These are phyloP conservation scores for Podila clonocystis DNA, from an alignment of 192 early-diverging fungal genomes.

Conservation along the genomic window DNA sequence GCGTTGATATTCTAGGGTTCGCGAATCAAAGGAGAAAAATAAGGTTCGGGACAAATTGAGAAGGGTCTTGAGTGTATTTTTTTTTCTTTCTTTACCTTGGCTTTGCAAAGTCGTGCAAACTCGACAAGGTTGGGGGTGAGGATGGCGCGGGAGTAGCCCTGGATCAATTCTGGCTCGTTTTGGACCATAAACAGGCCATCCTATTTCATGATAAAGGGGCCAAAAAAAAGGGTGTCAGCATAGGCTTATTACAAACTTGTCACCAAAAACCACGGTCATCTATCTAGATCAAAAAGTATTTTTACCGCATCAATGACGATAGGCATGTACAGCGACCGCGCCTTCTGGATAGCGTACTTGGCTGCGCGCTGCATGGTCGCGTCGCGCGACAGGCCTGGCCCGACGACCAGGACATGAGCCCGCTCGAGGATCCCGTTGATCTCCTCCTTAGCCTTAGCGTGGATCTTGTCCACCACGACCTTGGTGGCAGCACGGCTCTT, in stretches of 20 bases:
- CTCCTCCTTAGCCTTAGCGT: conserved; percentile 23
- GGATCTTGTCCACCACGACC: background rate
- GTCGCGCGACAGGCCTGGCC: conserved; percentile 92
- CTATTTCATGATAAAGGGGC: conserved; percentile 27
- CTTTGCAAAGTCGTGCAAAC: conserved; percentile 79
- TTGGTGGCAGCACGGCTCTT: background rate
- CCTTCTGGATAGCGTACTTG: conserved; percentile 72
- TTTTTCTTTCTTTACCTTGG: conserved; percentile 36
- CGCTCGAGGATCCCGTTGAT: conserved; percentile 69
- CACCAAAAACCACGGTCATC: background rate
- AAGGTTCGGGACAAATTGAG: background rate
- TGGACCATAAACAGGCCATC: conserved; percentile 87
- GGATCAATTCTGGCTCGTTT: conserved; percentile 72
- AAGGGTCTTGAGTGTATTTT: background rate
- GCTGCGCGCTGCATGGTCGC: conserved; percentile 71
- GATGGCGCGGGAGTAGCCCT: conserved; percentile 77
- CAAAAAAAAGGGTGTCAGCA: background rate
- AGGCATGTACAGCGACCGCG: conserved; percentile 66
- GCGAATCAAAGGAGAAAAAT: background rate
- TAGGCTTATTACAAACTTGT: background rate
- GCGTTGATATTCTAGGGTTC: conserved; percentile 21
- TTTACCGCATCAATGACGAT: conserved; percentile 93
- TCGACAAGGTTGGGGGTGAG: conserved; percentile 92
- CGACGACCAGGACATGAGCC: conserved; percentile 87
- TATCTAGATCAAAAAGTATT: background rate